phyloP scores from a whole-genome alignment of 257 asterid genomes.

The Solanum gracilifrons region DNA sequence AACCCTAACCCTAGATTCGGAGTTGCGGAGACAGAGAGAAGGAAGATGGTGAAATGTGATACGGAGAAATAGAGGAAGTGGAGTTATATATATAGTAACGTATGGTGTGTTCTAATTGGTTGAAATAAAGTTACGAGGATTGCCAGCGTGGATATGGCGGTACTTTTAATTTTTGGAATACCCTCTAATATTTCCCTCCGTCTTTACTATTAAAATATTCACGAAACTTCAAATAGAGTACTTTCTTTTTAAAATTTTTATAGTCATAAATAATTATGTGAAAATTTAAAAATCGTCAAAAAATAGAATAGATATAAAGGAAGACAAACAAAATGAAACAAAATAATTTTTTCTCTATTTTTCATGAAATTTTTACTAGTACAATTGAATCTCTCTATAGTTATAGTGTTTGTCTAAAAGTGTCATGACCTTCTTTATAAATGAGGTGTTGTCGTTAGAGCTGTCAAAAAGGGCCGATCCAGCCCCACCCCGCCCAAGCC shows the following conservation, averaged over 20 bases:
- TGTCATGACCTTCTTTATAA: background rate
- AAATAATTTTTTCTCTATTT: background rate
- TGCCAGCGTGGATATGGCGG: background rate
- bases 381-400: background rate
- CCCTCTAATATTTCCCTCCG: background rate
- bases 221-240: background rate
- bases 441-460: no score
- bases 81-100: background rate
- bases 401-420: fast-evolving
- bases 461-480: no score
- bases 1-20: background rate
- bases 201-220: background rate
- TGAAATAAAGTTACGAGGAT: background rate
- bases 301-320: no score
- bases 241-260: no score
- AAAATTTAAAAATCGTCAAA: background rate
- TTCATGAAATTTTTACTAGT: no score
- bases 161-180: background rate
- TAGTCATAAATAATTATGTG: no score
- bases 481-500: no score
- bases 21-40: no score
- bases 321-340: no score
- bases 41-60: background rate
- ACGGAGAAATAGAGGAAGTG: background rate
- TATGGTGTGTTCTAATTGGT: background rate